Base-by-base conservation (phyloP, 768 basidiomycete genomes). In the Rhizopogon vinicolor region DNA sequence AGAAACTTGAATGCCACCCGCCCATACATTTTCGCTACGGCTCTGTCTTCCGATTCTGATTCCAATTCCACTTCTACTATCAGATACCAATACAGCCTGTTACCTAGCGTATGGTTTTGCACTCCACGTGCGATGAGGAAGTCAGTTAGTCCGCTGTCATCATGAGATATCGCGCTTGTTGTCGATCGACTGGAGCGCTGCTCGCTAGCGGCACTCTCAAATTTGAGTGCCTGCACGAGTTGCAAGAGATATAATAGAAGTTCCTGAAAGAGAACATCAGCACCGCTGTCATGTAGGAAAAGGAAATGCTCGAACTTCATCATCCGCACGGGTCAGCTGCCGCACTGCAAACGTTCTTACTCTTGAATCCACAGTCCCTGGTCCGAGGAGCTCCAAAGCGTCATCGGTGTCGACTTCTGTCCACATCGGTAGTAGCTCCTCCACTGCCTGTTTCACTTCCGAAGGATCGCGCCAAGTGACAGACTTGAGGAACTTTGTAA, bases 371-470 rank as follows among this genome's bases (percentile, higher is more conserved):
- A 94, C 84, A 0, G 87, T 94, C 0, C 84, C 81, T 2, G 97
- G 96, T 0, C 97, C 97, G 1, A 98, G 78, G 29, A 99, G 75
- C 66, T 98, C 97, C 8, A 99, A 77, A 10, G 97, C 97, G 65
- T 98, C 97, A 63, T 98, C 96, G 25, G 90, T 93, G 58, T 96
- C 97, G 33, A 98, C 89, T 63, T 97, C 95, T 1, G 91, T 94
- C 97, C 97, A 99, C 67, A 93, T 84, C 0, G 96, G 96, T 28
- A 99, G 70, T 5, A 99, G 71, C 59, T 96, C 93, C 67, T 98
- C 97, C 14, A 98, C 95, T 0, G 97, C 97, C 67, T 98, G 97
- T 66, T 95, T 96, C 25, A 97, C 94, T 72, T 99, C 97, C 9
- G 89, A 89, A 0, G 89, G 84, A 68, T 99, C 97, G 40, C 93